Conservation (phyloP, 257 asterid species). For the Forsythia suspensa region DNA sequence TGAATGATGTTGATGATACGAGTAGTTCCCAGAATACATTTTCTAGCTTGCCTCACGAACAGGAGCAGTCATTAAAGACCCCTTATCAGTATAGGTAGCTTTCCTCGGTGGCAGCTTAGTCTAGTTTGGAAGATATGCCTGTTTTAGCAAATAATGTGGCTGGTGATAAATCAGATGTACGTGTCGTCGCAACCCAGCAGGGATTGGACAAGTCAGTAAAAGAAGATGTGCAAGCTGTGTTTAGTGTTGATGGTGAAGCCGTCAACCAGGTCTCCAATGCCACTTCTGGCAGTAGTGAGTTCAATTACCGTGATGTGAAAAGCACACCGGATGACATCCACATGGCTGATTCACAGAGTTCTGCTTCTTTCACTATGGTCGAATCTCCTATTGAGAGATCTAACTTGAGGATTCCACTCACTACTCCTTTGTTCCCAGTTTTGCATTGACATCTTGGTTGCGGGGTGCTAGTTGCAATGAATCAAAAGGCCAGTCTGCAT, state of each 20-base stretch:
- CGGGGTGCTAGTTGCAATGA: slow-evolving; percentile 60
- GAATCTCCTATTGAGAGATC: slow-evolving; percentile 81
- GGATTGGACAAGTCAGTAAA: slow-evolving; percentile 42
- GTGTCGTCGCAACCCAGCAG: slow-evolving; percentile 15
- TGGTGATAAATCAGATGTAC: slow-evolving; percentile 37
- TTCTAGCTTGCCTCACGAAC: slow-evolving; percentile 89
- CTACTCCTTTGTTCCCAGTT: slow-evolving; percentile 59
- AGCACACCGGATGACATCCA: slow-evolving; percentile 42
- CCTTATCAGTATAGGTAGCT: slow-evolving; percentile 82
- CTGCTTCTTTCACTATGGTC: slow-evolving; percentile 38
- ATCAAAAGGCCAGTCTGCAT: slow-evolving; percentile 49
- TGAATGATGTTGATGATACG: slow-evolving; percentile 75
- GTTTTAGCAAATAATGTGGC: slow-evolving; percentile 31
- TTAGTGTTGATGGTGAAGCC: slow-evolving; percentile 49
- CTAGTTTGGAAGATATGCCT: slow-evolving; percentile 81
- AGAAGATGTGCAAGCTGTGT: slow-evolving; percentile 38
- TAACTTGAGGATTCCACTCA: slow-evolving; percentile 44
- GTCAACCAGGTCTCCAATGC: slow-evolving; percentile 53
- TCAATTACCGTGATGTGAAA: slow-evolving; percentile 47
- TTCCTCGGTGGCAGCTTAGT: slow-evolving; percentile 77
- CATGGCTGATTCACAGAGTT: slow-evolving; percentile 64
- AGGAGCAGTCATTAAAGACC: slow-evolving; percentile 73
- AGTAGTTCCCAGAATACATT: slow-evolving; percentile 84
- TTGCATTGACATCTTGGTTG: slow-evolving; percentile 87
- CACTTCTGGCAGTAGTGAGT: slow-evolving; percentile 53